Base-by-base conservation (phyloP, 768 basidiomycete genomes). In the Boletus reticuloceps region DNA sequence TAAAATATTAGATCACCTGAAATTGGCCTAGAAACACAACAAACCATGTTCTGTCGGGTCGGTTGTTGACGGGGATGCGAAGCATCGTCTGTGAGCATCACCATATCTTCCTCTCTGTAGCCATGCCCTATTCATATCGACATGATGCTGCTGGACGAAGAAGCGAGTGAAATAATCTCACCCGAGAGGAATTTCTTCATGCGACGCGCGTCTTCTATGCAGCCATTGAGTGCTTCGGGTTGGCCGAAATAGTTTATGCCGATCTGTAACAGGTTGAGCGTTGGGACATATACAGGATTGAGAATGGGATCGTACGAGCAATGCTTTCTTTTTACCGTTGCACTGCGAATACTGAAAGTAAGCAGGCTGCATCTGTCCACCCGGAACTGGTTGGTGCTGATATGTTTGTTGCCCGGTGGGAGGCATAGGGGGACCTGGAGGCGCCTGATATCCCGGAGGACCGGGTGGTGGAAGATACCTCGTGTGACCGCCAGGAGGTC, bases 291-390 rank as follows among this genome's bases (percentile, higher is more conserved):
- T 27, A 41, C n/a, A 13, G 11, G 20, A 5, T 36, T 41, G 25
- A 25, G 27, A 45, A 17, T 29, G 11, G 29, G 43, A 25, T 71
- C 89, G 57, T 70, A 94, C 91, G 54, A 88, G 88, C 12, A 98
- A 77, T 0, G 94, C 96, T 71, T 94, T 98, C 72, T 86, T 88
- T 72, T 78, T 85, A 31, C 94, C 91, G 19, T 75, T 91, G 66
- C 95, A 97, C 62, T 92, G 91, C 3, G 92, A 94, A 64, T 92
- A 94, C 62, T 90, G 86, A 76, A 92, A 94, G 70, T 72, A 89
- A 3, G 82, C 79, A 59, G 88, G 83, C 37, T 77, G 74, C 48
- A 72, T 69, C 34, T 75, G 75, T 41, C 79, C 74, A 19, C 79
- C 72, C 3, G 72, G 54, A 20, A 71, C 76, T 55, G 83, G 75